A percentile compares a stretch with the other conserved stretches of the same genome.
Evolutionary conservation across 2,329 filamentous ascomycete genomes (phyloP).

Genomic region (Dichotomopilus funicola): DNA sequence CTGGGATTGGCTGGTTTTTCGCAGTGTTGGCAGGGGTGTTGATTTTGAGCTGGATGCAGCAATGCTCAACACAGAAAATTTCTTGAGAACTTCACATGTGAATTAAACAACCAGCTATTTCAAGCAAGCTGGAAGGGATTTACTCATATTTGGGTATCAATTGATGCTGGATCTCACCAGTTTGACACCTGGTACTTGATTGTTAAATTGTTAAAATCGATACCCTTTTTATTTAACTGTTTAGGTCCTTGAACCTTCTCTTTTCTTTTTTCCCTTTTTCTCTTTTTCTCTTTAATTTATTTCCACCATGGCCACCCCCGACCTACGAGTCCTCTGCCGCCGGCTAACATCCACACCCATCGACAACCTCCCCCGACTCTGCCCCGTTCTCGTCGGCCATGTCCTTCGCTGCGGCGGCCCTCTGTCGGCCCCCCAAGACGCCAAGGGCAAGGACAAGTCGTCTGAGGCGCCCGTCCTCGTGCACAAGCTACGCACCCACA

Average conservation of each 20-base stretch:
- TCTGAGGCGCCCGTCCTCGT: conserved; percentile 64
- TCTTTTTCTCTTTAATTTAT: background rate
- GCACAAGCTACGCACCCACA: conserved; percentile 73
- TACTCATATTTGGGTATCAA: too few relatives aligned
- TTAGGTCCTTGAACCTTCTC: background rate
- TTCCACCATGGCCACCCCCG: conserved; percentile 30
- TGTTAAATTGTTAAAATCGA: background rate
- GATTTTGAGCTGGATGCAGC: too few relatives aligned
- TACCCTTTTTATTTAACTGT: background rate
- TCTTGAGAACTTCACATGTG: conserved; percentile 2
- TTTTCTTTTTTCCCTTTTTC: background rate
- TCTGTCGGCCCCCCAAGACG: conserved; percentile 57
- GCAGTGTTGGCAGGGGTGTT: too few relatives aligned
- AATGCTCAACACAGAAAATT: conserved; percentile 4
- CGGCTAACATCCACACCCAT: conserved; percentile 65
- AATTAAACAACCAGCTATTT: background rate
- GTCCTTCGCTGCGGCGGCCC: conserved; percentile 51
- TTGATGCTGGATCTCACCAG: too few relatives aligned
- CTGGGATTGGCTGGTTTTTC: conserved; percentile 6
- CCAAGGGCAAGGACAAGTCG: conserved; percentile 51
- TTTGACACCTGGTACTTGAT: background rate
- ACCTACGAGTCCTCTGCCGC: conserved; percentile 59
- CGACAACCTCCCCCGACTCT: conserved; percentile 66
- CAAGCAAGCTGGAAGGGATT: background rate
- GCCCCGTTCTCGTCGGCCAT: conserved; percentile 61